Base-by-base conservation (phyloP, 1,284 basidiomycete species). In the Schizophyllum amplum region DNA sequence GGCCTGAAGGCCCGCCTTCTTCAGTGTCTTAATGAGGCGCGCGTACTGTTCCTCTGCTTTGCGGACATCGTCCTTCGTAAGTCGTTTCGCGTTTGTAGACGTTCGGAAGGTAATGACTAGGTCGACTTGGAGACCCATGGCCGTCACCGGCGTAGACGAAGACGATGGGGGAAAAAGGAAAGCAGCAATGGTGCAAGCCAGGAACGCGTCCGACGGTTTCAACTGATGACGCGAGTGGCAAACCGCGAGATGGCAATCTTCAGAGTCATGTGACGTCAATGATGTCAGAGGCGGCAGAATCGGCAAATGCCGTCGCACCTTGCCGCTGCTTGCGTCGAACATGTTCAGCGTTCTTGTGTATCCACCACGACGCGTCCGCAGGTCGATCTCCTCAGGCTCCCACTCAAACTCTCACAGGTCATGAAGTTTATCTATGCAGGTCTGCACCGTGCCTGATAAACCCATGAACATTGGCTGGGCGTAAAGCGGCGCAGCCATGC, bases 11-110 rank as follows among this genome's bases (percentile, higher is more conserved):
- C 86, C 87, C 0, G 81, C 82, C 22, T 75, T 72, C 21, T 73
- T 78, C 9, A 93, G 77, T 0, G 77, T 78, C 11, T 80, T 72
- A n/a, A 90, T 71, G 27, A 93, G 75, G 9, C 75, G 74, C 20
- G 73, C 72, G 65, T 92, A 92, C 62, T 92, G 87, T 42, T 76
- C 73, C 62, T 85, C 80, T 4, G 87, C 84, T 62, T 82, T 82
- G 4, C 74, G 70, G 4, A 81, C 80, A 59, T 87, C 81, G 63
- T 84, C 77, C 47, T 79, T 75, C 7, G 79, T 78, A 58, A 85
- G 81, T 27, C 80, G 76, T 62, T 86, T 89, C 13, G 69, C 63
- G 56, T 74, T 77, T 54, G 75, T 73, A 0, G 80, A 73, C 1
- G 83, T 77, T 42, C 79, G 78, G 67, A 91, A 90, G 52, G 86